Evolutionary conservation across 306 rosid genomes (phyloP).

Genomic region (Dalbergia oliveri): DNA sequence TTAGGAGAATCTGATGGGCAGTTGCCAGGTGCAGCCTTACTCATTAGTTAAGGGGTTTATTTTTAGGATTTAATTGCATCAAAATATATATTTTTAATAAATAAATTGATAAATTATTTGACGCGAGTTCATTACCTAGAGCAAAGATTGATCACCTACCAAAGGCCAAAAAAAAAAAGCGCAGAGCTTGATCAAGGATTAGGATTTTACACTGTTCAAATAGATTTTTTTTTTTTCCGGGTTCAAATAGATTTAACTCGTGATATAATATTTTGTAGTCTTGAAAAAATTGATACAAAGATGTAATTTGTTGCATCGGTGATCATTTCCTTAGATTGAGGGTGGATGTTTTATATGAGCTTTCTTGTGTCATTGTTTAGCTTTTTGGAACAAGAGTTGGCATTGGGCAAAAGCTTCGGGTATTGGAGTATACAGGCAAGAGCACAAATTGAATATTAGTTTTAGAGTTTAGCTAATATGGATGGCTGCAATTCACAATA

Average conservation of each 20-base stretch:
- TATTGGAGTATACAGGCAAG: background rate
- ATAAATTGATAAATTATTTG: background rate
- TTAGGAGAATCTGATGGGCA: background rate
- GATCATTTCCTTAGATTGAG: conserved; percentile 5
- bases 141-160: too few species aligned
- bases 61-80: too few species aligned
- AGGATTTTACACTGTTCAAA: background rate
- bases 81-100: too few species aligned
- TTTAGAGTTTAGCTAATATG: background rate
- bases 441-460: background rate
- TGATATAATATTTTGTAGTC: background rate
- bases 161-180: too few species aligned
- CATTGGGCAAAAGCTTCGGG: background rate
- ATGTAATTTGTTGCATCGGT: background rate
- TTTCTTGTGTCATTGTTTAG: background rate
- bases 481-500: background rate
- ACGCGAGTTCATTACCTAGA: background rate
- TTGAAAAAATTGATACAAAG: too few species aligned
- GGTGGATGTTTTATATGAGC: background rate
- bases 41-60: too few species aligned
- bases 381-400: background rate
- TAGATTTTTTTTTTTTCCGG: too few species aligned
- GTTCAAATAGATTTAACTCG: background rate
- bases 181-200: background rate
- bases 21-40: background rate